A percentile compares a stretch with the other conserved stretches of the same genome.
Evolutionary conservation across 2,329 filamentous ascomycete species (phyloP).

Genomic region (Fusarium sterilihyphosum): DNA sequence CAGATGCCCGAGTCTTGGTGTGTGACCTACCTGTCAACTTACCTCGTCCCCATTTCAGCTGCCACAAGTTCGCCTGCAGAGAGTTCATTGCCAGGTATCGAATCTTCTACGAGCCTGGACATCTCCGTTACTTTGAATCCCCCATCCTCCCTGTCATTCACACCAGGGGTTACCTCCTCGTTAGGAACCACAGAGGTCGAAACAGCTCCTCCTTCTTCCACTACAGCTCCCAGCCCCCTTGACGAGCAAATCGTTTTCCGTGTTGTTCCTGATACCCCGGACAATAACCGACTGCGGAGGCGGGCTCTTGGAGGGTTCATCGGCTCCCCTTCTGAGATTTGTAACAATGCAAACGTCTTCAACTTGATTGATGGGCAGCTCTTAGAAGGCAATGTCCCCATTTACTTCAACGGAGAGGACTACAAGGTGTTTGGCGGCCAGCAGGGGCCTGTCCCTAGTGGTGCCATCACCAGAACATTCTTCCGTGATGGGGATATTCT

Average conservation of each 20-base stretch:
- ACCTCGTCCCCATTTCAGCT: background rate
- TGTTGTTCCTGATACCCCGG: background rate
- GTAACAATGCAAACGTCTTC: background rate
- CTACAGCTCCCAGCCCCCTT: background rate
- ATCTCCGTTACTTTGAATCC: background rate
- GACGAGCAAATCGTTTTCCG: background rate
- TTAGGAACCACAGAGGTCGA: background rate
- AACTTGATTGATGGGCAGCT: background rate
- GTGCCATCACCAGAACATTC: background rate
- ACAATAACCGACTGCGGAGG: background rate
- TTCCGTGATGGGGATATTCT: background rate
- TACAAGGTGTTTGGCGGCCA: background rate
- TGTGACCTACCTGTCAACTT: background rate
- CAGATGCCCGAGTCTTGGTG: background rate
- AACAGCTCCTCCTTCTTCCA: background rate
- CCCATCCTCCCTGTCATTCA: background rate
- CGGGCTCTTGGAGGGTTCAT: background rate
- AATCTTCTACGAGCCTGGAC: background rate
- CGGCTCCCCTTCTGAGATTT: background rate
- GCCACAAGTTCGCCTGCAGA: background rate
- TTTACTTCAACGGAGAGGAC: background rate
- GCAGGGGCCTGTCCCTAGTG: background rate
- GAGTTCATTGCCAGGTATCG: background rate
- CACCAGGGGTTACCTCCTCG: background rate
- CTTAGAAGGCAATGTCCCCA: background rate